Base-by-base conservation (phyloP, 106 monocot species). In the Xerophyta viscosa region DNA sequence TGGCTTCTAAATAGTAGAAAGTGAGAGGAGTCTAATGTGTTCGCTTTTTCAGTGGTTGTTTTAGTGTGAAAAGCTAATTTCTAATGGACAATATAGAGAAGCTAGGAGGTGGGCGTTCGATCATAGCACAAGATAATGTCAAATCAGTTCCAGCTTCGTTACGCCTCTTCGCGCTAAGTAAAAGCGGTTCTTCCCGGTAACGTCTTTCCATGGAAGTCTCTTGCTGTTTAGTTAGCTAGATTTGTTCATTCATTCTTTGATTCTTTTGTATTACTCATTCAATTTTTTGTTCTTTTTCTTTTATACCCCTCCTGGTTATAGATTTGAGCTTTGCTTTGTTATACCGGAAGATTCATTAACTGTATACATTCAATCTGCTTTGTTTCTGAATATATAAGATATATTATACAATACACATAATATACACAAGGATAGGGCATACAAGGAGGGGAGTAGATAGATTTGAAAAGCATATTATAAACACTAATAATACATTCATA, bases 131-230 rank as follows among this genome's bases (percentile, higher is more conserved):
- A n/a, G n/a, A n/a, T n/a, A n/a, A n/a, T n/a, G n/a, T n/a, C n/a
- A n/a, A n/a, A n/a, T n/a, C n/a, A n/a, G 41, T 27, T 37, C 26
- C 41, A 8, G 51, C 51, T 24, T 25, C 14, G 46, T 46, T 26
- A 28, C 52, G 43, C 37, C 39, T 51, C 64, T 39, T 29, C 20
- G 52, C 24, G 41, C 41, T 64, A n/a, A 21, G 12, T 19, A 10
- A 43, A 22, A 42, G 64, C 51, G 41, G 10, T 52, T 42, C 43
- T 64, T n/a, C 41, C 41, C 53, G 64, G 64, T 64, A 64, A 64
- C 49, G 61, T 10, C 48, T 24, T 36, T 24, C 23, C 18, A 20
- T 64, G 21, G 0, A 15, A 21, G n/a, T n/a, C n/a, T n/a, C n/a
- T n/a, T 13, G 19, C 42, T 11, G 6, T 1, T 17, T 26, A 6